Percentiles rank a stretch among this genome's conserved stretches.
phyloP scores from a whole-genome alignment of 1,139 yeast species.

The Suhomyces bokatorum region DNA sequence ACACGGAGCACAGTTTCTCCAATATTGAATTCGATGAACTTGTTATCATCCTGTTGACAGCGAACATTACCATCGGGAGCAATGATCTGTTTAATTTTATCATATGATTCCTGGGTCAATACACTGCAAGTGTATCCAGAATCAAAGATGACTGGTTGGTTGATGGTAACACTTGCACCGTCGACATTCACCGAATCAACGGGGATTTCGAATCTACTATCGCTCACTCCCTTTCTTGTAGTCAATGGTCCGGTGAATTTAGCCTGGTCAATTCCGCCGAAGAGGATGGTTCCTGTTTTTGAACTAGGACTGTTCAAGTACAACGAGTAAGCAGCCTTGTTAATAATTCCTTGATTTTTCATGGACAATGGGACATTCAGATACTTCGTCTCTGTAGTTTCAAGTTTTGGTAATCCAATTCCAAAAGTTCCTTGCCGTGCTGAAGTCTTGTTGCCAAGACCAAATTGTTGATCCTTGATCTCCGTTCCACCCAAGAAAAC shows the following conservation, averaged over 20 bases:
- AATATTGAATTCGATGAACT: not conserved
- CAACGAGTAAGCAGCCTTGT: slow-evolving; percentile 24
- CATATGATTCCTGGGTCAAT: not conserved
- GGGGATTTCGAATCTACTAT: slow-evolving; percentile 1
- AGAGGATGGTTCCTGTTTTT: too few relatives aligned
- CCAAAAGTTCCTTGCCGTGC: slow-evolving; percentile 22
- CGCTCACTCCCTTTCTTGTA: too few relatives aligned
- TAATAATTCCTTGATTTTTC: slow-evolving; percentile 22
- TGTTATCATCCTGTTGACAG: not conserved
- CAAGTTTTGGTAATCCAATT: slow-evolving; percentile 36
- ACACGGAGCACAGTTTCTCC: slow-evolving; percentile 1
- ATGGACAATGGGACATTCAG: slow-evolving; percentile 23
- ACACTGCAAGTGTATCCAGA: slow-evolving; percentile 5
- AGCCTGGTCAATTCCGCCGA: too few relatives aligned
- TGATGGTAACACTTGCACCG: not conserved
- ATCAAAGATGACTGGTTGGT: slow-evolving; percentile 2
- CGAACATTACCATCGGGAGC: not conserved
- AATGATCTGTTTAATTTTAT: not conserved
- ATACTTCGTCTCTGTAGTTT: slow-evolving; percentile 12
- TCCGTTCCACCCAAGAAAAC: slow-evolving; percentile 14
- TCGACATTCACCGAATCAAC: slow-evolving; percentile 1
- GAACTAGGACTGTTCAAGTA: slow-evolving; percentile 13
- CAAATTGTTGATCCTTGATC: slow-evolving; percentile 20
- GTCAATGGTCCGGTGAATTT: too few relatives aligned
- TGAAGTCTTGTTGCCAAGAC: slow-evolving; percentile 19